Evolutionary conservation across 306 rosid species (phyloP), one percentile per base, ranked within the genome.

Genomic region (Citrullus mucosospermus): DNA sequence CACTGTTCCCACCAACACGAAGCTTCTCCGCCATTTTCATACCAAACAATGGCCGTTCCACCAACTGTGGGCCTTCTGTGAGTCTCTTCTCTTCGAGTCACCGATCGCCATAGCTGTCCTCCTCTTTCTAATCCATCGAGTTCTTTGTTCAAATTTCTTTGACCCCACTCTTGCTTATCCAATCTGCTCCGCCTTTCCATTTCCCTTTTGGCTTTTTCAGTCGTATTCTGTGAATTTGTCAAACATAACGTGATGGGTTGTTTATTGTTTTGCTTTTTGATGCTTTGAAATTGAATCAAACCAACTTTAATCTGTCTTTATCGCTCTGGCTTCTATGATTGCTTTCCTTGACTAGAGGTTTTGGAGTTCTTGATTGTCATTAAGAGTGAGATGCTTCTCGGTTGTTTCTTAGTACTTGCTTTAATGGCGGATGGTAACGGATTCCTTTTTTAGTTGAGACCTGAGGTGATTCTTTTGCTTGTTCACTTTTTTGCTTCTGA

Each of bases 51-150:
- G 77, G 41, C 50, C 63, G 17, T 32, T 74, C 78, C 6, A 74
- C 63, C 78, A 51, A 74, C 48, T 54, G 78, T 54, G 78, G 75
- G 75, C 75, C 73, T 34, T 14, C 59, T 7, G 41, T n/a, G 75
- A 17, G 32, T 20, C 61, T 17, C 16, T 14, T 15, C 22, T 6
- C 28, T 53, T 50, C 20, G 44, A 63, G 28, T 78, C 72, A 28
- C 28, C 60, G 22, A 63, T 65, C 78, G 69, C 38, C 73, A 38
- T 78, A 85, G 87, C 87, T 86, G 89, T 83, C 53, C 11, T 71
- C 79, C 32, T 73, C 77, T 41, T 69, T 22, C 65, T 11, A 22
- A 4, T 30, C 67, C 30, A 63, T 77, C 28, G 70, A 46, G 14
- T 38, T 34, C 71, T 76, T 61, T 6, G 4, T 55, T 28, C 79